Evolutionary conservation across 2,329 filamentous ascomycete genomes (phyloP).

Genomic region (Fonsecaea nubica): DNA sequence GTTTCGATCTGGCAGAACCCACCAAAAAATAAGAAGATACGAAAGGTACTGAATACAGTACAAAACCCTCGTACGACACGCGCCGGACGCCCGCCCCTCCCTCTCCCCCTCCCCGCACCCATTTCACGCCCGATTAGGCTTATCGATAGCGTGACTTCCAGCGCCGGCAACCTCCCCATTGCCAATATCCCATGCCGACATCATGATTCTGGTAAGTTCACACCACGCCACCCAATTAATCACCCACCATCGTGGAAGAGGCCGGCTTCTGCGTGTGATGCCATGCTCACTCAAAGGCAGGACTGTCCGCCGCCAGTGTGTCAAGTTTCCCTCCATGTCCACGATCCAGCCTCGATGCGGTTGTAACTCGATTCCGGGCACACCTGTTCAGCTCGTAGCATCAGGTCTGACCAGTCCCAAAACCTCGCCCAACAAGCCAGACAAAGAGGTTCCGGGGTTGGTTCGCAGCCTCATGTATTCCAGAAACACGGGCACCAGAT

Average conservation of each 20-base stretch:
- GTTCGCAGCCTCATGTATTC: conserved; percentile 21
- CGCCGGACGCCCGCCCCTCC: too few relatives aligned
- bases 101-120: conserved; percentile 26
- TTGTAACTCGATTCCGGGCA: conserved; percentile 6
- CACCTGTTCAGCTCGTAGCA: conserved; percentile 8
- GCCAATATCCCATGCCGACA: not conserved
- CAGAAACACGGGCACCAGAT: conserved; percentile 22
- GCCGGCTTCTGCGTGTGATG: not conserved
- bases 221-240: not conserved
- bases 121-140: conserved; percentile 22
- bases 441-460: not conserved
- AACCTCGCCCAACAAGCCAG: not conserved
- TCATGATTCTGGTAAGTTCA: conserved; percentile 25
- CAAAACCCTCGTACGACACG: too few relatives aligned
- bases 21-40: too few relatives aligned
- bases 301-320: conserved; percentile 5
- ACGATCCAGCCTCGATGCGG: conserved; percentile 10
- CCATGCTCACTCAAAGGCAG: conserved; percentile 17
- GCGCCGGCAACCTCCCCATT: conserved; percentile 9
- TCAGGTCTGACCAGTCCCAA: not conserved
- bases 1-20: too few relatives aligned
- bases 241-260: not conserved
- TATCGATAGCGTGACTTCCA: conserved; percentile 32
- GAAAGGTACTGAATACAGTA: too few relatives aligned
- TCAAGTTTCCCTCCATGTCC: conserved; percentile 1